Evolutionary conservation across 257 asterid species (phyloP).

Genomic region (Ehretia macrophylla): DNA sequence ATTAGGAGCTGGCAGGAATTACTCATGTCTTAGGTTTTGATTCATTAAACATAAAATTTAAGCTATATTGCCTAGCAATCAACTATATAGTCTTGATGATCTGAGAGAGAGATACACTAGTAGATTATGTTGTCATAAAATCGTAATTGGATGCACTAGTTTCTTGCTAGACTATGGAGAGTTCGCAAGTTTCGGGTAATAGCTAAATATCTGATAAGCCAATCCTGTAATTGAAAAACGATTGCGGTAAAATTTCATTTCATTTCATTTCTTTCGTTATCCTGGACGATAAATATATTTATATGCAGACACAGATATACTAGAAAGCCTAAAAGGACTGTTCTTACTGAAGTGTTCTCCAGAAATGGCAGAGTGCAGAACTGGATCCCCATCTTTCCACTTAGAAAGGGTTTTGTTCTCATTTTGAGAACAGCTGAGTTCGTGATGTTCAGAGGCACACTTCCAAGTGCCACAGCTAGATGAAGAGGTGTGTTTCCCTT

Average conservation of each 20-base stretch:
- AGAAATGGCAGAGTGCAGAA: constrained; percentile 35
- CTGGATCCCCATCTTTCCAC: constrained; percentile 34
- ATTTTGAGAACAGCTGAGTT: constrained; percentile 23
- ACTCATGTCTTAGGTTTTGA: no score
- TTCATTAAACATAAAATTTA: no score
- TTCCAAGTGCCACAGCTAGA: constrained; percentile 42
- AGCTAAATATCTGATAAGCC: constrained; percentile 28
- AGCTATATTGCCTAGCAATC: no score
- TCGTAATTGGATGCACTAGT: constrained; percentile 32
- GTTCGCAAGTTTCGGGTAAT: constrained; percentile 20
- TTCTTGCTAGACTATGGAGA: constrained; percentile 47
- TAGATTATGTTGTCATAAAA: constrained; percentile 31
- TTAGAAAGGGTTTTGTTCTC: constrained; percentile 34
- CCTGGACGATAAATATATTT: no score
- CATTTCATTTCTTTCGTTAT: no score
- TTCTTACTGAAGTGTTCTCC: constrained; percentile 43
- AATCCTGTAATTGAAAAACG: constrained; percentile 24
- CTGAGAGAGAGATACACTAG: constrained; percentile 18
- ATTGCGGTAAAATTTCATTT: no score
- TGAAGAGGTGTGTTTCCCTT: constrained; percentile 52
- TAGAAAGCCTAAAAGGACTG: background rate
- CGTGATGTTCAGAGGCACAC: background rate
- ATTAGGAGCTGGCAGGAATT: no score
- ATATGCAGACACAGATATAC: no score
- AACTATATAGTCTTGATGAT: no score